A percentile compares a stretch with the other conserved stretches of the same genome.
These are phyloP conservation scores for Magnusiomyces sp. DNA, from an alignment of 1,139 yeast species.

Conservation along the genomic window DNA sequence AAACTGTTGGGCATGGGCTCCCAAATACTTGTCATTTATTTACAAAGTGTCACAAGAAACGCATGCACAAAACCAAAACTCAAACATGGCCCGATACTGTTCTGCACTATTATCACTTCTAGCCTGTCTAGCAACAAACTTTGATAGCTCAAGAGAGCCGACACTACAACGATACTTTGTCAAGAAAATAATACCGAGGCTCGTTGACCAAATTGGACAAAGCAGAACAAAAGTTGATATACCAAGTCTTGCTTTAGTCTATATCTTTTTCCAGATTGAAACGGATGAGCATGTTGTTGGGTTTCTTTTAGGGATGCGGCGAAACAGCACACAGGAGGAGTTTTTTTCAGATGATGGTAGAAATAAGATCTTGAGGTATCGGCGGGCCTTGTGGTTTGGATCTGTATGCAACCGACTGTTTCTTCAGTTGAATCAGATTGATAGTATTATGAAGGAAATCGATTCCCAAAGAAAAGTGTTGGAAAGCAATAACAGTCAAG, in stretches of 20 bases:
- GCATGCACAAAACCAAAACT: neutral
- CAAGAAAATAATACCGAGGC: conserved; percentile 3
- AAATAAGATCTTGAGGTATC: conserved; percentile 2
- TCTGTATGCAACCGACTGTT: conserved; percentile 2
- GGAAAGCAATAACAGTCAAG: neutral
- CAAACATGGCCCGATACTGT: neutral
- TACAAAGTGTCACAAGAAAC: conserved; percentile 4
- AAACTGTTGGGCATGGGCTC: conserved; percentile 7
- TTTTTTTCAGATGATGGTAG: neutral
- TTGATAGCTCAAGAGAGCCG: conserved; percentile 4
- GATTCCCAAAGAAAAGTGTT: too few relatives aligned
- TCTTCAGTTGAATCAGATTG: neutral
- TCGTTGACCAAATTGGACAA: conserved; percentile 3
- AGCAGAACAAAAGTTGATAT: conserved; percentile 4
- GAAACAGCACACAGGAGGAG: neutral
- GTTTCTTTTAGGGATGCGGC: neutral
- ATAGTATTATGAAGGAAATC: too few relatives aligned
- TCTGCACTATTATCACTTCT: conserved; percentile 1
- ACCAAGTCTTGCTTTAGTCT: conserved; percentile 3
- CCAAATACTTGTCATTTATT: conserved; percentile 5
- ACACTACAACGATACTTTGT: conserved; percentile 6
- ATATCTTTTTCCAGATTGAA: conserved; percentile 4
- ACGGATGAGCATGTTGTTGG: conserved; percentile 2
- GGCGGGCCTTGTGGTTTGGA: conserved; percentile 4
- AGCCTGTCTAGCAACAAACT: conserved; percentile 1